phyloP scores from a whole-genome alignment of 768 basidiomycete species.

The Tricholoma furcatifolium region DNA sequence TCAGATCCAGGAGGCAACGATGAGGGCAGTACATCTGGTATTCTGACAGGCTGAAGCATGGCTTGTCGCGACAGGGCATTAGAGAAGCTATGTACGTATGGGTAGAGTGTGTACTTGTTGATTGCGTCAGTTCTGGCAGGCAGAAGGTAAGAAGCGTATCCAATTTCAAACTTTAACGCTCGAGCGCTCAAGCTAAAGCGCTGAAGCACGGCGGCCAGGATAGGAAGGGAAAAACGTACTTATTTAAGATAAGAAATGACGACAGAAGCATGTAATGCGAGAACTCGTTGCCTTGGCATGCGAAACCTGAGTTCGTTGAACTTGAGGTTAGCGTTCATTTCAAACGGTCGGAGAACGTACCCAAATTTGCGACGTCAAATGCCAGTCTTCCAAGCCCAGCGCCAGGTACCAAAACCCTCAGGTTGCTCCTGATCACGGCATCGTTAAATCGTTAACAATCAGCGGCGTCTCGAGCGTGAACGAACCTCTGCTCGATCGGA shows the following conservation, averaged over 20 bases:
- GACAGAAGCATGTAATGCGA: slow-evolving; percentile 93
- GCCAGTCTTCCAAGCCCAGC: slow-evolving; percentile 87
- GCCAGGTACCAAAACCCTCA: slow-evolving; percentile 86
- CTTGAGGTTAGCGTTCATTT: background rate
- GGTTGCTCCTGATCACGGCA: slow-evolving; percentile 37
- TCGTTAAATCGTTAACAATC: background rate
- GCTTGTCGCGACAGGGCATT: slow-evolving; percentile 61
- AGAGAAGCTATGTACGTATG: slow-evolving; percentile 91
- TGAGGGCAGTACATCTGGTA: slow-evolving; percentile 85
- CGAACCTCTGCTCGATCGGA: slow-evolving; percentile 53
- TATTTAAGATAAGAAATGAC: slow-evolving; percentile 86
- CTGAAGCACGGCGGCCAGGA: background rate
- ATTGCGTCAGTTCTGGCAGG: slow-evolving; percentile 57
- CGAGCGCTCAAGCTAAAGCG: background rate
- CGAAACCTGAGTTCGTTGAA: slow-evolving; percentile 57
- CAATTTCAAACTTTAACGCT: no score
- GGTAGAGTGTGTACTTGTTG: slow-evolving; percentile 76
- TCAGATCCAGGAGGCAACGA: slow-evolving; percentile 61
- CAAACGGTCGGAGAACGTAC: slow-evolving; percentile 35
- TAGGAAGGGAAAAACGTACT: slow-evolving; percentile 39
- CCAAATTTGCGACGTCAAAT: slow-evolving; percentile 81
- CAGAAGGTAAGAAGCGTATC: slow-evolving; percentile 1
- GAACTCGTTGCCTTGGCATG: slow-evolving; percentile 94
- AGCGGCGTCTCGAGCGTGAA: slow-evolving; percentile 4
- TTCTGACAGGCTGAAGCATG: slow-evolving; percentile 63